These are phyloP conservation scores for Styphnolobium japonicum DNA, from an alignment of 306 rosid species.

Conservation along the genomic window DNA sequence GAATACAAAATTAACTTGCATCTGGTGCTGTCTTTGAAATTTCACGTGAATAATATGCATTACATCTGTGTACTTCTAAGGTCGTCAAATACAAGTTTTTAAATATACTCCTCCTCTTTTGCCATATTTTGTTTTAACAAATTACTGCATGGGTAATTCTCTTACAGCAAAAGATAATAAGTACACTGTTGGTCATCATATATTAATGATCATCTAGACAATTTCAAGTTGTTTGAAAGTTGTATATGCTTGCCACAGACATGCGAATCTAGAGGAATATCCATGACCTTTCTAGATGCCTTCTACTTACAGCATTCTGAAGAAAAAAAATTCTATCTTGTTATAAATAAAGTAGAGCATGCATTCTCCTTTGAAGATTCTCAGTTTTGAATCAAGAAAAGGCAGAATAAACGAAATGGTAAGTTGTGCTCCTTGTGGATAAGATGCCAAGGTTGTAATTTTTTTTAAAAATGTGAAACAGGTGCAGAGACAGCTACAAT, in stretches of 20 bases:
- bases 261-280: not conserved
- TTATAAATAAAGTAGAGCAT: not conserved
- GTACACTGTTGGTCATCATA: not conserved
- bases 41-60: not conserved
- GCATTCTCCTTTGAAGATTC: not conserved
- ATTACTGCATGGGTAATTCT: not conserved
- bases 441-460: not conserved
- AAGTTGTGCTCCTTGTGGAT: too few species aligned
- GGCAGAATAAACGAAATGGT: not conserved
- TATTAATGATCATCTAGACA: not conserved
- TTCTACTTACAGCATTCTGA: not conserved
- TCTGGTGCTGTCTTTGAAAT: not conserved
- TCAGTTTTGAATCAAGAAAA: not conserved
- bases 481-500: constrained; percentile 87
- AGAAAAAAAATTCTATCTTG: not conserved
- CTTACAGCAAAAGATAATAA: not conserved
- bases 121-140: not conserved
- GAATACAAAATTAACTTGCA: not conserved
- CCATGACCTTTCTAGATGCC: not conserved
- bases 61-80: not conserved
- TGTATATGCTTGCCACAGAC: not conserved
- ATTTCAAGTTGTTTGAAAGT: not conserved
- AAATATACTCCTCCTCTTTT: not conserved
- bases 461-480: constrained; percentile 25
- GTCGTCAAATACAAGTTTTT: not conserved